These are phyloP conservation scores for Trichoderma cornu-damae DNA, from an alignment of 2,329 filamentous ascomycete genomes.

Conservation along the genomic window DNA sequence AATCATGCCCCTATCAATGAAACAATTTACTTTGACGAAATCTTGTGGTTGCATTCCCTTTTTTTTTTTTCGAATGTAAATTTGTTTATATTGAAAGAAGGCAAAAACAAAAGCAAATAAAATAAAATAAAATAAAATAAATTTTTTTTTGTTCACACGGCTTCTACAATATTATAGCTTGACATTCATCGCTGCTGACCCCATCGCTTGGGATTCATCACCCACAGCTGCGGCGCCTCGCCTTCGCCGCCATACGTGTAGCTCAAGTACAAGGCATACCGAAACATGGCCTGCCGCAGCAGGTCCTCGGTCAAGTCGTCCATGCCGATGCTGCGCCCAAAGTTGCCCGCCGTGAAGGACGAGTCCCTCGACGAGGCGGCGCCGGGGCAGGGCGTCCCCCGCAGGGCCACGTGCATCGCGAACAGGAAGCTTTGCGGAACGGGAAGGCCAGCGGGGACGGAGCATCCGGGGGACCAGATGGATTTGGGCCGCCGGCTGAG, in stretches of 20 bases:
- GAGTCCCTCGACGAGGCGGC: neutral
- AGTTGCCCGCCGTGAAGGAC: constrained; percentile 19
- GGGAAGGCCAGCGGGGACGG: constrained; percentile 29
- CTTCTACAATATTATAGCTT: neutral
- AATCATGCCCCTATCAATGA: constrained; percentile 4
- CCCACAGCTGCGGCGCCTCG: constrained; percentile 31
- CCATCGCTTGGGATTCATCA: constrained; percentile 26
- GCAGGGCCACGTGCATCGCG: constrained; percentile 29
- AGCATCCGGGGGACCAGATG: constrained; percentile 36
- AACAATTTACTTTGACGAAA: neutral
- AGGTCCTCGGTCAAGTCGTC: constrained; percentile 24
- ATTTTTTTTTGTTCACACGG: neutral
- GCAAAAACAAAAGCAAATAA: no score
- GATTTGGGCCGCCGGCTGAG: constrained; percentile 24
- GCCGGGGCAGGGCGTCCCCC: constrained; percentile 24
- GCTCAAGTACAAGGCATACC: constrained; percentile 35
- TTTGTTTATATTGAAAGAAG: neutral
- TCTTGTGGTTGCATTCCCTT: neutral
- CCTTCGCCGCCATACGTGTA: constrained; percentile 27
- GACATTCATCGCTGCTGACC: neutral
- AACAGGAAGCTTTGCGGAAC: constrained; percentile 31
- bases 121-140: no score
- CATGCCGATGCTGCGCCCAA: constrained; percentile 22
- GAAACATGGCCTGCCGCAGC: constrained; percentile 30
- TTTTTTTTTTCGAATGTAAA: neutral